Percentiles rank a stretch among this genome's conserved stretches.
Evolutionary conservation across 1,284 basidiomycete genomes (phyloP).

Genomic region (Fomitiporia mediterranea): DNA sequence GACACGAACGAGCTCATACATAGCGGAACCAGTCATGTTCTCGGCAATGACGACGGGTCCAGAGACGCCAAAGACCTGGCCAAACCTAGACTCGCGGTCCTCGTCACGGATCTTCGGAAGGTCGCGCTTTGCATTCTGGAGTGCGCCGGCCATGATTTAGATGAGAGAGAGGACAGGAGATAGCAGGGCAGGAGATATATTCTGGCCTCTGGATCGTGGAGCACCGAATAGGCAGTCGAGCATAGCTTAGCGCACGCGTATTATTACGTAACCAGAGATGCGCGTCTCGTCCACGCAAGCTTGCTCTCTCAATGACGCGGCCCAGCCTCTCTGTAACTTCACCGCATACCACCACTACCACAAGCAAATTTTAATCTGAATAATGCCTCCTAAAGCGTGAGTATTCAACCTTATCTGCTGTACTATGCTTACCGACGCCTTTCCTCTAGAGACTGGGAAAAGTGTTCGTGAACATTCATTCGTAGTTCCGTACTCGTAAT

Average conservation of each 20-base stretch:
- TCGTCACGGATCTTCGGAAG: conserved; percentile 86
- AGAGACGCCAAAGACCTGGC: conserved; percentile 91
- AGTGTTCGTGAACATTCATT: conserved; percentile 56
- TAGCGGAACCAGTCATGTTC: conserved; percentile 93
- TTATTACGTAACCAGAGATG: neutral
- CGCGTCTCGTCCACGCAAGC: neutral
- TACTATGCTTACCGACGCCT: conserved; percentile 28
- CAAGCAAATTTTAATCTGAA: conserved; percentile 21
- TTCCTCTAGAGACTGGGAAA: conserved; percentile 85
- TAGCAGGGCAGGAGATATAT: no score
- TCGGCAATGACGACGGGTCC: conserved; percentile 96
- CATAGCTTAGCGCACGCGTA: no score
- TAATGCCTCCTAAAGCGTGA: conserved; percentile 79
- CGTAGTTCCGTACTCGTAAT: conserved; percentile 12
- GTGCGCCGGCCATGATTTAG: conserved; percentile 77
- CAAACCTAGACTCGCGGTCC: conserved; percentile 84
- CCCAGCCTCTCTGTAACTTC: conserved; percentile 19
- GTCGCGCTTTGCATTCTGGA: conserved; percentile 84
- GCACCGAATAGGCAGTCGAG: neutral
- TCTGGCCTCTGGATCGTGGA: no score
- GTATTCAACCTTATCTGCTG: conserved; percentile 37
- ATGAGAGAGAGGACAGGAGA: neutral
- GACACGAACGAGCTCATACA: conserved; percentile 96
- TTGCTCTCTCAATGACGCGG: neutral
- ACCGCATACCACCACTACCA: conserved; percentile 33